Evolutionary conservation across 805 yeast species (phyloP), one percentile per base, ranked within the genome.

Genomic region (Crinitomyces ghanaensis): DNA sequence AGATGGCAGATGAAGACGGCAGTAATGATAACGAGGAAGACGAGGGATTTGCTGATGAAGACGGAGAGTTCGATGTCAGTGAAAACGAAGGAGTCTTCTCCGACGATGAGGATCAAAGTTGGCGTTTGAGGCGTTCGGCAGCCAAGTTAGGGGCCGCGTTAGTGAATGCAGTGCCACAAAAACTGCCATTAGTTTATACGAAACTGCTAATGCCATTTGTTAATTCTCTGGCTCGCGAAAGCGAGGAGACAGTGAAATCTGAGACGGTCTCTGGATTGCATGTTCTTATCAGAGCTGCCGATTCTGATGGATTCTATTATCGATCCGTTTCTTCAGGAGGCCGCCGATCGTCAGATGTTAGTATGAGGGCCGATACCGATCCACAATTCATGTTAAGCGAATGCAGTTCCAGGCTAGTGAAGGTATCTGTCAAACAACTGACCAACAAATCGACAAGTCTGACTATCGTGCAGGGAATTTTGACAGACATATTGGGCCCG

Each of bases 111-210:
- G 77, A 69, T 34, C 62, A 60, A 33, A 66, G 77, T 2, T 76
- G 86, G 79, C 75, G 70, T 41, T 54, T 80, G 13, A 59, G 91
- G 38, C 58, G 70, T 26, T 66, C 65, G 34, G 56, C 81, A 0
- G 61, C 70, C 5, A 56, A 54, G 19, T 46, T 74, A 21, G 45
- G 68, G 5, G 51, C 62, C 12, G 46, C 63, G 0, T 36, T 69
- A 9, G 53, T 68, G n/a, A 46, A 45, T 2, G 42, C 48, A 2
- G 59, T 57, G 33, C 70, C 75, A 2, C 34, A 39, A 1, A 36
- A 49, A 2, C 45, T 72, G 12, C 51, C 62, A 2, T 22, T 26
- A 7, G 37, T 51, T 13, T 51, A 44, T 31, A 27, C 41, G 6
- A 19, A 40, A 4, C 38, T 71, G 3, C 44, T 68, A 51, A 62